These are phyloP conservation scores for Wickerhamiella australiensis DNA, from an alignment of 805 yeast species.

Conservation along the genomic window DNA sequence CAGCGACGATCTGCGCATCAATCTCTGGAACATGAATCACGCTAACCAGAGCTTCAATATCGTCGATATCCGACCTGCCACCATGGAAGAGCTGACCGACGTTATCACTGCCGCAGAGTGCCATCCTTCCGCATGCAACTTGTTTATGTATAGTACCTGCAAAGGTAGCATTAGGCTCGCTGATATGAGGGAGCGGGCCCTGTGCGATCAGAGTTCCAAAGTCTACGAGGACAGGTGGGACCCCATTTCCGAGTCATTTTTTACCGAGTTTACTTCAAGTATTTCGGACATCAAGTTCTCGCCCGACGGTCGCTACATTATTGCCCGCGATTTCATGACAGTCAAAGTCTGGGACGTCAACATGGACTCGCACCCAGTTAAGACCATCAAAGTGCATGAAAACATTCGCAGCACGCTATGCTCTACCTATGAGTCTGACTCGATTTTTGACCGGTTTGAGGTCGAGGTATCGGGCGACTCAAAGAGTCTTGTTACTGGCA, in stretches of 20 bases:
- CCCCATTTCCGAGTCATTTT: conserved; percentile 85
- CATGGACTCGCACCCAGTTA: conserved; percentile 90
- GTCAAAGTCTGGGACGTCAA: conserved; percentile 97
- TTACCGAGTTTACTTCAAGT: conserved; percentile 91
- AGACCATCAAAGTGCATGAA: conserved; percentile 91
- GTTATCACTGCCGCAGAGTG: conserved; percentile 94
- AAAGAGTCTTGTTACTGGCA: conserved; percentile 87
- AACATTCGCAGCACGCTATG: conserved; percentile 85
- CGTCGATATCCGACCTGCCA: conserved; percentile 93
- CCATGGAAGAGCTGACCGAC: conserved; percentile 98
- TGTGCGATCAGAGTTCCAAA: conserved; percentile 78
- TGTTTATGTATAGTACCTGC: conserved; percentile 88
- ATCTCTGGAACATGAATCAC: conserved; percentile 87
- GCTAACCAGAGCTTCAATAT: conserved; percentile 94
- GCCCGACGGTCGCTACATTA: conserved; percentile 85
- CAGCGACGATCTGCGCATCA: conserved; percentile 88
- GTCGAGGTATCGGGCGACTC: conserved; percentile 91
- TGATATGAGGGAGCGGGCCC: conserved; percentile 91
- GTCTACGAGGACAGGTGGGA: conserved; percentile 86
- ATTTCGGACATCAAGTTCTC: conserved; percentile 90
- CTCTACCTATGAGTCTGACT: conserved; percentile 96
- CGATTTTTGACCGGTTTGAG: conserved; percentile 96
- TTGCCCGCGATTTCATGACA: conserved; percentile 93
- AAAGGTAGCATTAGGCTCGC: conserved; percentile 92
- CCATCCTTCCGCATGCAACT: conserved; percentile 84